Base-by-base conservation (phyloP, 108 stramenopile species). In the Discostella pseudostelligera region DNA sequence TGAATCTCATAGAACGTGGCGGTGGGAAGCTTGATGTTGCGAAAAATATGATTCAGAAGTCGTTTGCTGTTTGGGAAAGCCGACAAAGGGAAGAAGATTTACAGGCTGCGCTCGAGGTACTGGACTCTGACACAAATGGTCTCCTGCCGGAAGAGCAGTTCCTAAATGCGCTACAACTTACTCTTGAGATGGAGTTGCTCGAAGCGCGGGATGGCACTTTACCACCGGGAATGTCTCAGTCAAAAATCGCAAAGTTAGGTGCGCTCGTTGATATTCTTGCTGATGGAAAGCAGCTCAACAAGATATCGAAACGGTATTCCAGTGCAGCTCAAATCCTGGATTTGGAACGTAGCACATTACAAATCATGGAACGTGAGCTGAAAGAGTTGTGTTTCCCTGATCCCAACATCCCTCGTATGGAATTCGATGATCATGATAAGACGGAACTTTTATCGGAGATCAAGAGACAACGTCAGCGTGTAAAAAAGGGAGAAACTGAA, bases 61-160 rank as follows among this genome's bases (percentile, higher is more conserved):
- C 82, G 4, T 93, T 93, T 62, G 88, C 84, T 9, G 78, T 77
- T 17, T 92, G 90, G 90, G 85, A 83, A 47, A 80, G 69, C 26
- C 66, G 59, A 35, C 75, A 86, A 53, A 46, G 79, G 29, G 83
- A 88, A 46, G 45, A 73, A 37, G 67, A 72, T 19, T 43, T 87
- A 2, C 67, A 59, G 35, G 45, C 59, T 4, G 69, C 76, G 21
- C 50, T 76, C 25, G 62, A 67, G 16, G 49, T 16, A 7, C 32
- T 62, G 2, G 55, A 76, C 58, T 54, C 42, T 25, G 60, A 79
- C 13, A 72, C 57, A 19, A 58, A 78, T 13, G 46, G 48, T 16
- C 59, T 74, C 4, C 48, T 74, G 9, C 44, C 85, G 17, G 64
- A 82, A 19, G 90, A 89, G 43, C 62, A 72, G n/a, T 87, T 92